Evolutionary conservation across 306 rosid genomes (phyloP), one percentile per base, ranked within the genome.

Genomic region (Prunus fruticosa): DNA sequence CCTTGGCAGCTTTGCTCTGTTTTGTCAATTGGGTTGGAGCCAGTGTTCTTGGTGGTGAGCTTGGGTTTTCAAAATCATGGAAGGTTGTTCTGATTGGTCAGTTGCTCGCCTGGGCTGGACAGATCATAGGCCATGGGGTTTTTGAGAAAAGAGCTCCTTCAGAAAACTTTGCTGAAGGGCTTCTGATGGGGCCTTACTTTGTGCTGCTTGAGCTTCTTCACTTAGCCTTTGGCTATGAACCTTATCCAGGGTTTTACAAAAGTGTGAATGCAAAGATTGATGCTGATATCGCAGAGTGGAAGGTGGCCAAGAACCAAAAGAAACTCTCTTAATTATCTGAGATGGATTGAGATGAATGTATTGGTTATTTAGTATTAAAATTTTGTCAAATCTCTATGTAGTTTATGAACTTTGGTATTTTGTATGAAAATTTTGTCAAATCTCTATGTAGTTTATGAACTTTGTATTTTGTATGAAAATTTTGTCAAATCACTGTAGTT

Each of bases 61-160:
- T 93, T 3, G 92, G 88, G n/a, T 91, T 71, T 28, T 71, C 90
- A 1, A 74, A 73, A 12, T 87, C 91, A 0, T 93, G 96, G 97
- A 91, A 88, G 96, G 83, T 88, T 41, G 96, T 69, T 56, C 62
- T 88, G 86, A 91, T 86, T 41, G 84, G 88, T 73, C 98, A 93
- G 75, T 27, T 89, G 54, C 2, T 88, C 11, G 86, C 93, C 73
- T 89, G 98, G 98, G 82, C 87, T 11, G 93, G 86, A 57, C 97
- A 89, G 85, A 82, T 88, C 62, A 74, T 93, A 54, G 98, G 96
- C 12, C 98, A 91, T 43, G 98, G 93, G 46, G 83, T 88, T 43
- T 93, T 90, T 84, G 98, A 93, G 97, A 91, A 88, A 94, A 73
- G 94, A 3, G 91, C 97, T 74, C 87, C 89, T 28, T 73, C 89